phyloP scores from a whole-genome alignment of 306 rosid species.

The Betula pendula region DNA sequence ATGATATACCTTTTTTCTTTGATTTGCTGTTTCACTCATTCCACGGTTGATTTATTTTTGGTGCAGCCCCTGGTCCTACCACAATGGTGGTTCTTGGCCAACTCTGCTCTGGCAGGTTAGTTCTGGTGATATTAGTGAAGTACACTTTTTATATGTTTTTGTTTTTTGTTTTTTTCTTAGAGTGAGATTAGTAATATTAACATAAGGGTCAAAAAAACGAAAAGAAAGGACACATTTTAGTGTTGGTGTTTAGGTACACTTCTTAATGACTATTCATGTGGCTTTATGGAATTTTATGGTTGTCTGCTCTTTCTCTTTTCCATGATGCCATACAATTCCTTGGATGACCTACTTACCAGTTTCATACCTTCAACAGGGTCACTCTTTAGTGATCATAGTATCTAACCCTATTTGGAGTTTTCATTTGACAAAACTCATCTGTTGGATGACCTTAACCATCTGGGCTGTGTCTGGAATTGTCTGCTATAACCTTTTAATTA shows the following conservation, averaged over 20 bases:
- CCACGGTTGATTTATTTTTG: slow-evolving; percentile 23
- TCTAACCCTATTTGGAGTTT: slow-evolving; percentile 13
- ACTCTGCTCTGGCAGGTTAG: slow-evolving; percentile 90
- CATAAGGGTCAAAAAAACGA: not conserved
- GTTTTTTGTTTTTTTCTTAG: not conserved
- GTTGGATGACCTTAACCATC: slow-evolving; percentile 5
- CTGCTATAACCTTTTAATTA: slow-evolving; percentile 1
- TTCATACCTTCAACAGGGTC: slow-evolving; percentile 5
- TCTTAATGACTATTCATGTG: not conserved
- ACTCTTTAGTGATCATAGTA: not conserved
- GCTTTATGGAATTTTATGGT: not conserved
- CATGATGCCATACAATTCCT: not conserved
- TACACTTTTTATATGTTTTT: not conserved
- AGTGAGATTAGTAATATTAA: not conserved
- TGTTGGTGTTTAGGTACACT: not conserved
- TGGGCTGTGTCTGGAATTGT: not conserved
- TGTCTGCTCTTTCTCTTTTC: not conserved
- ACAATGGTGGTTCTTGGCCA: slow-evolving; percentile 92
- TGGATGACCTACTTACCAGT: not conserved
- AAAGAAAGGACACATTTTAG: not conserved
- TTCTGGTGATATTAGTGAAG: slow-evolving; percentile 14
- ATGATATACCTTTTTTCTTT: not conserved
- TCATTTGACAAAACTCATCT: not conserved
- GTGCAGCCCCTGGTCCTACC: slow-evolving; percentile 89
- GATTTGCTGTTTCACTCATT: slow-evolving; percentile 14